Evolutionary conservation across 495 filamentous ascomycete species (phyloP), one percentile per base, ranked within the genome.

Genomic region (Collariella sp.): DNA sequence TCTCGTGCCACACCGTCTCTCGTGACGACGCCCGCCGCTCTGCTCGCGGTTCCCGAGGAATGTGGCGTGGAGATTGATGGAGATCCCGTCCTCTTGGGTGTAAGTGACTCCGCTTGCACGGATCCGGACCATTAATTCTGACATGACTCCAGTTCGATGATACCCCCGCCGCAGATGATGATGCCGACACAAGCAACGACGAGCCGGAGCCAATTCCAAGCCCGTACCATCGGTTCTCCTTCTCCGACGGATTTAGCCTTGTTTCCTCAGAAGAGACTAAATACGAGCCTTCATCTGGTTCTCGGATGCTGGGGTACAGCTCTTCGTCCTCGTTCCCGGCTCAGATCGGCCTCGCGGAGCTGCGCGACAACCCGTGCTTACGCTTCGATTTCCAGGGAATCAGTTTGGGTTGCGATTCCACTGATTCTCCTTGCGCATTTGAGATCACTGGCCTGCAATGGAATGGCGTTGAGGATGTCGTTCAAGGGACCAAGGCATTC

Each of bases 211-310:
- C 65, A 15, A 48, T 72, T 24, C 67, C 68, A 7, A 67, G 57
- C 36, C 72, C 71, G 7, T 71, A 74, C 45, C 72, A 70, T 51
- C 66, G 72, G 12, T 70, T 75, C 52, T 70, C 61, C 20, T 73
- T 74, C 58, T 67, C 70, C 0, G 29, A 52, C 9, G 70, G 69
- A 6, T 75, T 76, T 46, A n/a, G 46, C 18, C 63, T 71, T n/a
- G 57, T 64, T 0, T 58, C 69, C 1, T 56, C 64, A 1, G 59
- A 59, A 18, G 33, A 31, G 0, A 16, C 46, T 22, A 64, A 61
- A 19, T 76, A 62, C 56, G 39, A 52, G 24, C 66, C 73, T 0
- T 70, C 69, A 19, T 76, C 73, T 3, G 69, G 70, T 26, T 56
- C 57, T 9, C 64, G 70, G 24, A 58, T 76, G 63, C 24, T 72